Evolutionary conservation across 1,284 basidiomycete genomes (phyloP).

Genomic region (Thelephora terrestris): DNA sequence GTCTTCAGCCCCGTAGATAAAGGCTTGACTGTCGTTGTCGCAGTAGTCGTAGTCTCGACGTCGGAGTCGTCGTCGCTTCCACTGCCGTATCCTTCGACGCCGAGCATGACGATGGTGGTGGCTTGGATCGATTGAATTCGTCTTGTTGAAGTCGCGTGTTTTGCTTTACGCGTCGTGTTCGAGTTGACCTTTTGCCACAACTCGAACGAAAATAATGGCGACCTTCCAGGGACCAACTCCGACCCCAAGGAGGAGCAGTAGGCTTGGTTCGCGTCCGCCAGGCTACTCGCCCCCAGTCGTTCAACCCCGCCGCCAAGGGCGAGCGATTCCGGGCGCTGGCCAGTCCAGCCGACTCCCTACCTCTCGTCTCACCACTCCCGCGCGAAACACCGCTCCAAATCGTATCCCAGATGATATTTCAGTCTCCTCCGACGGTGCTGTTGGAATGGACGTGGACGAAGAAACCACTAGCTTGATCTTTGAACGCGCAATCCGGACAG

Average conservation of each 20-base stretch:
- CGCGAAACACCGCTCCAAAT: slow-evolving; percentile 7
- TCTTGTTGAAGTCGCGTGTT: background rate
- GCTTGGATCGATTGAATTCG: background rate
- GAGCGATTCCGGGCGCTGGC: slow-evolving; percentile 1
- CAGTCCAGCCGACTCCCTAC: slow-evolving; percentile 16
- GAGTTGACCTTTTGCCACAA: background rate
- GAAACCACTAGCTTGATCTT: slow-evolving; percentile 14
- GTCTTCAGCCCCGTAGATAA: slow-evolving; percentile 24
- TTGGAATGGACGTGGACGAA: slow-evolving; percentile 62
- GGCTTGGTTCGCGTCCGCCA: slow-evolving; percentile 5
- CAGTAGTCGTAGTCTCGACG: slow-evolving; percentile 23
- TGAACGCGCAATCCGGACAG: slow-evolving; percentile 29
- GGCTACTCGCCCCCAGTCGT: slow-evolving; percentile 12
- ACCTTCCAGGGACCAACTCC: background rate
- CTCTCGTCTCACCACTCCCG: slow-evolving; percentile 23
- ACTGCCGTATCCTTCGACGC: slow-evolving; percentile 65
- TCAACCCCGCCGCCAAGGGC: slow-evolving; percentile 11
- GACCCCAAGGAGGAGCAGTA: background rate
- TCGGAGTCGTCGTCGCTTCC: slow-evolving; percentile 51
- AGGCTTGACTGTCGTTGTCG: slow-evolving; percentile 7
- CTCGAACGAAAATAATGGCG: slow-evolving; percentile 2
- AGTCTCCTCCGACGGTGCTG: slow-evolving; percentile 17
- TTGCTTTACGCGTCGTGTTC: background rate
- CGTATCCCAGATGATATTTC: slow-evolving; percentile 26
- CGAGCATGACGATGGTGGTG: slow-evolving; percentile 42